Evolutionary conservation across 352 stramenopile species (phyloP), one percentile per base, ranked within the genome.

Genomic region (Halophytophthora polymorphica): DNA sequence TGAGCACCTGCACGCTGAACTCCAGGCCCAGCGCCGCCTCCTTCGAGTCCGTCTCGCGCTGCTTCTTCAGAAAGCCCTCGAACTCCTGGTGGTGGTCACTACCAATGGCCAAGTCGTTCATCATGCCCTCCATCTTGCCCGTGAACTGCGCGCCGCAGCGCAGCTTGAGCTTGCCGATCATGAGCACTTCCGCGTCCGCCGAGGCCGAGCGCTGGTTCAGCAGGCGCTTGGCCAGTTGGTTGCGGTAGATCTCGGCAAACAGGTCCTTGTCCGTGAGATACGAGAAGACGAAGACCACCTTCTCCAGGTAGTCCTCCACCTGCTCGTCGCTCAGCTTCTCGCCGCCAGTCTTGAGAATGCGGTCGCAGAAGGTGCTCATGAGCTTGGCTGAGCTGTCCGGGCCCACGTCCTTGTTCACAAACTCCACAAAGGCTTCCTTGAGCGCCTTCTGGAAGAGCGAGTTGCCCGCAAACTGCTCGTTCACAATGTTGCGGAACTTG

Each of bases 191-290:
- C 0, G 96, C 89, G 73, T 99, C 97, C 47, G 98, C 84, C 29
- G 92, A 98, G 19, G 97, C 95, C 19, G 96, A 99, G n/a, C 96
- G 88, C 60, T 98, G 92, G 60, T 98, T 98, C 41, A 99, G 68
- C 44, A 99, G 67, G 35, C 97, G 95, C 74, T 99, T 99, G 11
- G 96, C 93, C 21, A 99, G 78, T 68, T 99, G 96, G 68, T 99
- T 99, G 21, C 97, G 86, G 70, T 99, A 99, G 43, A 98, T 98
- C 68, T 99, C 97, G 8, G 90, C 96, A 73, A 99, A 99, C 34
- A 99, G 66, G 80, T 99, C 97, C 83, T 99, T 99, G 69, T 99
- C 97, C 1, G 89, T 98, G 25, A 99, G 69, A 72, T 99, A 99
- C 15, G 92, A 98, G 61, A 99, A 99, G 18, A 99, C 86, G 60